Evolutionary conservation across 257 asterid species (phyloP).

Genomic region (Coffea canephora): DNA sequence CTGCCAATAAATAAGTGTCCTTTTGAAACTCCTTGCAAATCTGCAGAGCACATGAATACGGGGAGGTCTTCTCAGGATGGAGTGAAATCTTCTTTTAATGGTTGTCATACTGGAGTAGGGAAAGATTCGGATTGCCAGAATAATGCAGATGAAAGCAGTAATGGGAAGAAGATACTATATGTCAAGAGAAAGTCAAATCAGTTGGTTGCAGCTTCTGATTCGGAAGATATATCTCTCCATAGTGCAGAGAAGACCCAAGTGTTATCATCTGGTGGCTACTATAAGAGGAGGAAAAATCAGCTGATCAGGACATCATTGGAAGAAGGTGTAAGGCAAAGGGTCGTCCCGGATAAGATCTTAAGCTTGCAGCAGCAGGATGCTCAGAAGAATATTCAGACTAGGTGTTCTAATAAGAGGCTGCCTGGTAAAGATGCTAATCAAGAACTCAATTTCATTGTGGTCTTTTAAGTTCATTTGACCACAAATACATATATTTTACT

Average conservation of each 20-base stretch:
- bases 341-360: conserved; percentile 23
- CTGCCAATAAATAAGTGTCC: conserved; percentile 29
- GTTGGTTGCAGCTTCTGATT: conserved; percentile 67
- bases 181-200: conserved; percentile 75
- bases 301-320: conserved; percentile 67
- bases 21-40: conserved; percentile 28
- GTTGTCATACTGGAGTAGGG: conserved; percentile 37
- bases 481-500: neutral
- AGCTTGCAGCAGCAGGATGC: conserved; percentile 31
- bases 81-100: conserved; percentile 35
- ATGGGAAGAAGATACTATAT: conserved; percentile 49
- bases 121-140: conserved; percentile 42
- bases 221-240: conserved; percentile 27
- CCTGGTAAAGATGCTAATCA: conserved; percentile 28
- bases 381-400: conserved; percentile 24
- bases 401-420: conserved; percentile 33
- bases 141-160: conserved; percentile 36
- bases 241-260: conserved; percentile 38
- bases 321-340: conserved; percentile 36
- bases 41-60: conserved; percentile 12
- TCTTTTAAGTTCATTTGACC: neutral
- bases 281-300: conserved; percentile 80
- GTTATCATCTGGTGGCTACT: conserved; percentile 63
- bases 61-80: conserved; percentile 28
- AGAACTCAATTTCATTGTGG: neutral